phyloP scores from a whole-genome alignment of 2,329 filamentous ascomycete species.

The Botrytis tulipae region DNA sequence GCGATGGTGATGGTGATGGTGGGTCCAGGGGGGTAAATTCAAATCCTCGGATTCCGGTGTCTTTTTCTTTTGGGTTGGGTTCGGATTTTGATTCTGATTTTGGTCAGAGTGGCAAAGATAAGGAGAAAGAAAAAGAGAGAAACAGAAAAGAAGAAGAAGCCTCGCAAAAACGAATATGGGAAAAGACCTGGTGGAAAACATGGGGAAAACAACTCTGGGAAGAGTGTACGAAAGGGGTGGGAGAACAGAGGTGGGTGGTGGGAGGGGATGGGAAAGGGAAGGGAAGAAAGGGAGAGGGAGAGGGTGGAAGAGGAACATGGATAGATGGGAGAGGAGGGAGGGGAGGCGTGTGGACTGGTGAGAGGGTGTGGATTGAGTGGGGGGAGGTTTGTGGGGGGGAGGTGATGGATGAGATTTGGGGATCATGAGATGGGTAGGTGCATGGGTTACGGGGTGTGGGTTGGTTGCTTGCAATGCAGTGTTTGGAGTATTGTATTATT shows the following conservation, averaged over 20 bases:
- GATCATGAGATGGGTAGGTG: neutral
- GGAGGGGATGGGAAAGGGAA: neutral
- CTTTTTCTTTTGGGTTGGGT: neutral
- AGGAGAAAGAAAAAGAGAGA: neutral
- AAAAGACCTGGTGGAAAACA: neutral
- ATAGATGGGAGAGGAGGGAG: neutral
- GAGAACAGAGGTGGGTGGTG: neutral
- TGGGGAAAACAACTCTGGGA: neutral
- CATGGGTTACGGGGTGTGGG: neutral
- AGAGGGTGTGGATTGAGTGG: neutral
- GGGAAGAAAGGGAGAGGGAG: neutral
- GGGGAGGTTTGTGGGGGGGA: neutral
- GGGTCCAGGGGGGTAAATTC: neutral
- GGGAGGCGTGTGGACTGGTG: neutral
- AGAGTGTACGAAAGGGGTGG: neutral
- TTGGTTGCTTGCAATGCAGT: neutral
- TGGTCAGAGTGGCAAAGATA: neutral
- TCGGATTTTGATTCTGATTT: neutral
- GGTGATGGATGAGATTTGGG: neutral
- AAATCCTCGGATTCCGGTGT: neutral
- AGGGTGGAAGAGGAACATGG: neutral
- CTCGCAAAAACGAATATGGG: neutral
- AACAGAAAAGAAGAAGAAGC: neutral
- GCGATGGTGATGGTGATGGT: neutral
- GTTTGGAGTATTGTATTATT: neutral